Conservation (phyloP, 2,329 filamentous ascomycete genomes). For the Sclerotinia borealis region DNA sequence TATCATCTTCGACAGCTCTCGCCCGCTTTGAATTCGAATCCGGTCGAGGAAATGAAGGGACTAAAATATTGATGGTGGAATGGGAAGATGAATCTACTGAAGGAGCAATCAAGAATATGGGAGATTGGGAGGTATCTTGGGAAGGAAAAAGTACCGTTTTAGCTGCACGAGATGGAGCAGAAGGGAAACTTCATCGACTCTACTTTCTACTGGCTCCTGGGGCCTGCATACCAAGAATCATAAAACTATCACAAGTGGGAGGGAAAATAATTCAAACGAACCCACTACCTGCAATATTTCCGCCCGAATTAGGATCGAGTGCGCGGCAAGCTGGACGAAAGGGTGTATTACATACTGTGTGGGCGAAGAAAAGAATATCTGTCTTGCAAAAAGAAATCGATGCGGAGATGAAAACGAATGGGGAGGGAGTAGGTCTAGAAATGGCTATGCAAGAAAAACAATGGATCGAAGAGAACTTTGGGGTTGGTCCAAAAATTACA, state of each 20-base stretch:
- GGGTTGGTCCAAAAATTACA: conserved; percentile 23
- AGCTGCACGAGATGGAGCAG: conserved; percentile 37
- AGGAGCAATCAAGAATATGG: conserved; percentile 36
- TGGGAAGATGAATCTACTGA: conserved; percentile 66
- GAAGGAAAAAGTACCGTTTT: conserved; percentile 70
- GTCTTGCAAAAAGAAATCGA: conserved; percentile 73
- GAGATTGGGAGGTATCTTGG: conserved; percentile 72
- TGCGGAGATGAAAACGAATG: conserved; percentile 64
- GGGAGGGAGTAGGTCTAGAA: conserved; percentile 74
- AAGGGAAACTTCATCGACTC: conserved; percentile 48
- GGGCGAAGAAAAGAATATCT: conserved; percentile 76
- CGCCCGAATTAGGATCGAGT: conserved; percentile 64
- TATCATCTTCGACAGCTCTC: conserved; percentile 53
- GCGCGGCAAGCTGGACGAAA: conserved; percentile 63
- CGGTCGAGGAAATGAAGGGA: conserved; percentile 71
- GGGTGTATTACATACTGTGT: conserved; percentile 77
- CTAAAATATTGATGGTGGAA: conserved; percentile 89
- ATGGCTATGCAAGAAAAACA: conserved; percentile 79
- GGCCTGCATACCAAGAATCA: conserved; percentile 62
- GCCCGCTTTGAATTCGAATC: conserved; percentile 84
- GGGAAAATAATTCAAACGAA: conserved; percentile 55
- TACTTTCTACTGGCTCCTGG: conserved; percentile 78
- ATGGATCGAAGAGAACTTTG: conserved; percentile 79
- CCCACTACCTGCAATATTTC: conserved; percentile 81
- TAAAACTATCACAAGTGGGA: conserved; percentile 53